Base-by-base conservation (phyloP, 1,284 basidiomycete genomes). In the Inonotus hispidus region DNA sequence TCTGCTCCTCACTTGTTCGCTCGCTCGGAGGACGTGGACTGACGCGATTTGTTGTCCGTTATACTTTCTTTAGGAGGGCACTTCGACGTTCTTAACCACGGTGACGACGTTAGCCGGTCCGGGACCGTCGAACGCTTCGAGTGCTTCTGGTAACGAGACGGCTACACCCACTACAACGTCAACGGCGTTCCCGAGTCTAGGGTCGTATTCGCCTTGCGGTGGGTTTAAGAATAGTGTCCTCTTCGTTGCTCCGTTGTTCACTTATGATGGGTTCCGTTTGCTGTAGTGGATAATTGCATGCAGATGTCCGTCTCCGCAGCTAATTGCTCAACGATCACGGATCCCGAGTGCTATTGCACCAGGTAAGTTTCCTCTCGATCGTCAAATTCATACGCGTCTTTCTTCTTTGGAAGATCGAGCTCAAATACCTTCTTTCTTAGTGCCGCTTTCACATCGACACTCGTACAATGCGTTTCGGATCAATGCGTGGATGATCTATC, bases 151-250 rank as follows among this genome's bases (percentile, higher is more conserved):
- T 3, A 61, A 41, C 21, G 35, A 21, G 2, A 19, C 32, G 5
- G 29, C 58, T 32, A 65, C 52, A 23, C 62, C 65, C 25, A 68
- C 67, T 5, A 16, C 67, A 13, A 71, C 71, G 16, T 68, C 67
- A 35, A 69, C 68, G 4, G 66, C 71, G 2, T 62, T 66, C 60
- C 71, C 71, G 2, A 70, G 68, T 53, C 56, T 73, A 53, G 69
- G 66, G 47, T 68, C 68, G n/a, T 65, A 68, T 27, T 71, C 71
- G 16, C 38, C 65, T 14, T 73, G 71, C 46, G 71, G 71, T 72
- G 35, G 57, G 69, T 64, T 6, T 23, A 11, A 7, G n/a, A 43
- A 6, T 14, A n/a, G n/a, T n/a, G 41, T 14, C 7, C 16, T 1
- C 5, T 39, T 49, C 35, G 29, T 29, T 25, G 5, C 23, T 14